Evolutionary conservation across 208 protist species (phyloP), one percentile per base, ranked within the genome.

Genomic region (Balamuthia mandrillaris): DNA sequence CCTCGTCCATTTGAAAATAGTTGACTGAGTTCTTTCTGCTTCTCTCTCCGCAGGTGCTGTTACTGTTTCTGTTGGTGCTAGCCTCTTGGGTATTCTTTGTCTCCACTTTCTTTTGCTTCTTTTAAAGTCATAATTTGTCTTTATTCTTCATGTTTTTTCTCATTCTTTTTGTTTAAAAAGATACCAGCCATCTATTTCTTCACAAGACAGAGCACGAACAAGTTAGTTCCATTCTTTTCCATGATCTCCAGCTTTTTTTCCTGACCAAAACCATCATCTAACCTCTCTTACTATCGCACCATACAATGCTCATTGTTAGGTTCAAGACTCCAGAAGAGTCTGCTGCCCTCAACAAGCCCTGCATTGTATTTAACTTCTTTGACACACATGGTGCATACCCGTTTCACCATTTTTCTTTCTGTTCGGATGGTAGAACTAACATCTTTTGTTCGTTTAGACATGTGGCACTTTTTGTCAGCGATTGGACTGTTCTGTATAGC

Each of bases 401-500:
- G n/a, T 70, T 31, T 2, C 21, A 1, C 41, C 29, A 2, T 1
- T 27, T 27, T 18, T 1, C 31, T 16, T 14, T n/a, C n/a, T n/a
- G n/a, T n/a, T n/a, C n/a, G n/a, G n/a, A n/a, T n/a, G n/a, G n/a
- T n/a, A n/a, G n/a, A 10, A 52, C 47, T 10, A 52, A n/a, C 14
- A 52, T 52, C 14, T 10, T n/a, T 52, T 10, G 47, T 18, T 10
- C 14, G 47, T 10, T 6, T 42, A 74, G 63, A 74, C 12, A 74
- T 74, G 41, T 74, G 63, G 63, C 63, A 74, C 18, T 74, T 74
- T 42, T n/a, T 74, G n/a, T 74, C 63, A 3, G 63, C 63, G 6
- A 3, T 49, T 24, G 63, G 63, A 3, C 63, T 74, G 16, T 41
- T 14, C 1, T 74, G 41, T 0, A 42, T 74, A 2, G 63, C 63